Evolutionary conservation across 163 green algal species (phyloP).

Genomic region (Chloromonas sp.): DNA sequence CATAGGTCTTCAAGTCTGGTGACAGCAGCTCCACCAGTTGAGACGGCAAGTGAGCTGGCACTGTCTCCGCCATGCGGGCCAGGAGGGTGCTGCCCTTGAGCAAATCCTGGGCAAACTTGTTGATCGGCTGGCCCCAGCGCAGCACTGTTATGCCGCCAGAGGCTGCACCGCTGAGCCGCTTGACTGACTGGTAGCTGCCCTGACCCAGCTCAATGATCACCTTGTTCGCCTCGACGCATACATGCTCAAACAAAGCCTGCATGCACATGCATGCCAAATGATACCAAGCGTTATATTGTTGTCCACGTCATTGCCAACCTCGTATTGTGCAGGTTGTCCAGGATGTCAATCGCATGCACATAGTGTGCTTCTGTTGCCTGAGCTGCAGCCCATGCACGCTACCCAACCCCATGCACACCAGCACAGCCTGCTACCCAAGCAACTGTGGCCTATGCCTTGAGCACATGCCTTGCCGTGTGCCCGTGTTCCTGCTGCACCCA

Average conservation of each 20-base stretch:
- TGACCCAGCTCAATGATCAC: background rate
- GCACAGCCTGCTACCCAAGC: no score
- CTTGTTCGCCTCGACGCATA: background rate
- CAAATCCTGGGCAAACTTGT: background rate
- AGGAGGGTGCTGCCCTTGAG: background rate
- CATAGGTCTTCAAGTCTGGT: background rate
- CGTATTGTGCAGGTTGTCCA: no score
- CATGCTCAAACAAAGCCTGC: background rate
- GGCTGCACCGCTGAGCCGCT: background rate
- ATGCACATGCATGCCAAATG: background rate
- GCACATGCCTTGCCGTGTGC: no score
- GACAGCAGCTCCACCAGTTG: background rate
- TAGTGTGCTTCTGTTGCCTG: no score
- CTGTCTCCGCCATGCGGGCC: background rate
- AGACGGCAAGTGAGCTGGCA: background rate
- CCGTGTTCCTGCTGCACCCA: no score
- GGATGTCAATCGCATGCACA: no score
- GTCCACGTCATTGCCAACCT: no score
- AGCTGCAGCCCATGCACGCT: no score
- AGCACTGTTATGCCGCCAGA: background rate
- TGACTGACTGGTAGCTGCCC: background rate
- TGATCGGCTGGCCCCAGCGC: background rate
- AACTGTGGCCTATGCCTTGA: no score
- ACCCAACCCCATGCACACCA: no score
- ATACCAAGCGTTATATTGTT: no score